Conservation (phyloP, 2,329 filamentous ascomycete species). For the Colletotrichum scovillei region DNA sequence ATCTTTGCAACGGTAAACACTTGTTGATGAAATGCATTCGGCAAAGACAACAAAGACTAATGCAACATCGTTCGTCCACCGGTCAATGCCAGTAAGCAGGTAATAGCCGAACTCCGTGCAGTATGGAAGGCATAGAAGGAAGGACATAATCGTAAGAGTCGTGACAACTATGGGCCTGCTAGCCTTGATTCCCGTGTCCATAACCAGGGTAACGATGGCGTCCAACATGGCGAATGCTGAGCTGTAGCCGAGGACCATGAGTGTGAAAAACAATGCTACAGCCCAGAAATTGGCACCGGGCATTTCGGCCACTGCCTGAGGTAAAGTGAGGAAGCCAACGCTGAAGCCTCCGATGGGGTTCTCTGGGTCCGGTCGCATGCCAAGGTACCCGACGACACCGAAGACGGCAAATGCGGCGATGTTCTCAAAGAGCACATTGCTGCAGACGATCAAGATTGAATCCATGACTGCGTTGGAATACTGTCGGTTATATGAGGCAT, state of each 20-base stretch:
- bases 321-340: slow-evolving; percentile 68
- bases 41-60: slow-evolving; percentile 66
- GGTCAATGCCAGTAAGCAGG: slow-evolving; percentile 64
- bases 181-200: slow-evolving; percentile 61
- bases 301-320: slow-evolving; percentile 66
- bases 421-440: slow-evolving; percentile 68
- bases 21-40: slow-evolving; percentile 63
- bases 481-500: slow-evolving; percentile 68
- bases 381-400: slow-evolving; percentile 63
- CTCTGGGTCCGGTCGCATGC: slow-evolving; percentile 48
- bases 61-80: slow-evolving; percentile 66
- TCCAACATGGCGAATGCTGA: slow-evolving; percentile 71
- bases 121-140: slow-evolving; percentile 66
- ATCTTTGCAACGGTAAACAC: slow-evolving; percentile 63
- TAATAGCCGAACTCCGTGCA: slow-evolving; percentile 69
- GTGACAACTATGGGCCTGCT: slow-evolving; percentile 63
- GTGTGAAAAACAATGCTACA: slow-evolving; percentile 67
- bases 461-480: slow-evolving; percentile 71
- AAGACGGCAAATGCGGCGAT: slow-evolving; percentile 61
- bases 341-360: slow-evolving; percentile 64
- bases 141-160: slow-evolving; percentile 58
- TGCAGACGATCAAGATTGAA: slow-evolving; percentile 64
- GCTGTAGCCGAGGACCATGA: slow-evolving; percentile 68
- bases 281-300: slow-evolving; percentile 69
- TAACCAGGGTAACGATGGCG: slow-evolving; percentile 63